These are phyloP conservation scores for Tolypocladium pustulatum DNA, from an alignment of 2,329 filamentous ascomycete genomes.

Conservation along the genomic window DNA sequence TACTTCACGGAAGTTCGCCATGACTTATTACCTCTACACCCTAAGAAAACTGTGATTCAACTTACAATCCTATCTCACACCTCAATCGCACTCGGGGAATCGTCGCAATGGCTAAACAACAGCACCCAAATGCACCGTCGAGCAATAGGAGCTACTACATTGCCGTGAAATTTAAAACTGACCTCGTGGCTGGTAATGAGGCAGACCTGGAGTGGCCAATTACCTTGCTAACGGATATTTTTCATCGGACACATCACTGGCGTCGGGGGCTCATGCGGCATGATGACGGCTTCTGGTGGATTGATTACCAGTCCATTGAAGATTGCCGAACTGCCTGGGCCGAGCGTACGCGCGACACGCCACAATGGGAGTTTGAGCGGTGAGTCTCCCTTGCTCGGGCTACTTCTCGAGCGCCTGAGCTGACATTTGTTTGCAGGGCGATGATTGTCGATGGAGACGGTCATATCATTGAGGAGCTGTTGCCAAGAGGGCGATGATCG, in stretches of 20 bases:
- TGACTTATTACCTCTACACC: too few relatives aligned
- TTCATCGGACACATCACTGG: not conserved
- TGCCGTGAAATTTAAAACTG: not conserved
- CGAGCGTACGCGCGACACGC: not conserved
- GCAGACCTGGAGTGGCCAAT: not conserved
- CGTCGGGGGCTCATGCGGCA: not conserved
- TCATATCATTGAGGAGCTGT: not conserved
- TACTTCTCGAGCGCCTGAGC: not conserved
- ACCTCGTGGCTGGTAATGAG: not conserved
- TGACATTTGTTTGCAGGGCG: not conserved
- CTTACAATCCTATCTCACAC: not conserved
- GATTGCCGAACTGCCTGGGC: not conserved
- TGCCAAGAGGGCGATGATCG: not conserved
- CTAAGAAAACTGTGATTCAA: not conserved
- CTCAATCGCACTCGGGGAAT: not conserved
- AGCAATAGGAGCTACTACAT: not conserved
- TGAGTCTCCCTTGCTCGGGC: not conserved
- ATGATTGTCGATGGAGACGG: not conserved
- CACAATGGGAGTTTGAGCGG: not conserved
- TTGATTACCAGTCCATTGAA: not conserved
- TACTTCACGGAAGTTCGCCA: not conserved
- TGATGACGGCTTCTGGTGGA: not conserved
- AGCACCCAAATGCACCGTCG: not conserved
- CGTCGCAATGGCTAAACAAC: not conserved
- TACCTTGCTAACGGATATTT: not conserved